Evolutionary conservation across 768 basidiomycete genomes (phyloP), one percentile per base, ranked within the genome.

Genomic region (Mycena haematopus): DNA sequence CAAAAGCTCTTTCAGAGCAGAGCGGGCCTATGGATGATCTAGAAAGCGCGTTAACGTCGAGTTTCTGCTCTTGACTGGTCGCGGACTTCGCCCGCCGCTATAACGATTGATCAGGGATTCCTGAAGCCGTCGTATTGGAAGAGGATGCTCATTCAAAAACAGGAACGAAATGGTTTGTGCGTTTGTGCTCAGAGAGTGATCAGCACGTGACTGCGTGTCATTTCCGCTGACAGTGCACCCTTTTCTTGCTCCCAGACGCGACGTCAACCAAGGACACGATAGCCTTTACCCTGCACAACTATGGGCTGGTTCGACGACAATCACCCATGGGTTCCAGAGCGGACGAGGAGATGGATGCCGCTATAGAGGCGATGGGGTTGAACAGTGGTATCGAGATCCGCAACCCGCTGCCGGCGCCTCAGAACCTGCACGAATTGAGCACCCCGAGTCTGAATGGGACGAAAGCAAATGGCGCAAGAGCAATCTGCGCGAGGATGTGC

Each of bases 1-100:
- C 15, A 99, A 79, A 0, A 99, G 81, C 73, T 99, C 97, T 74
- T 99, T 99, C 56, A 99, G 82, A 2, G 96, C 96, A 63, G 96
- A 6, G 93, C 87, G 0, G 97, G 97, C 42, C 97, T 74, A 57
- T 93, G 92, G 61, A 94, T 93, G 70, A 94, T 90, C 91, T 93
- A 69, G 54, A 29, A 10, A 17, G 4, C 17, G 33, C 5, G 45
- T 59, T 54, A 56, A 19, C 22, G 25, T 33, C 38, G n/a, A 27
- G 15, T 47, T 7, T 35, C 29, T 19, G 2, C 33, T 36, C 36
- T 14, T 15, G 51, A 13, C 38, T 24, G 44, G 25, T 44, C 35
- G 72, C 72, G 38, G 62, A 87, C 86, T 74, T 90, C 87, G 71
- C 87, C 88, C n/a, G 87, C 88, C 17, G 95, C 95, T 67, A 98